Conservation (phyloP, 495 filamentous ascomycete species). For the Annulohypoxylon moriforme region DNA sequence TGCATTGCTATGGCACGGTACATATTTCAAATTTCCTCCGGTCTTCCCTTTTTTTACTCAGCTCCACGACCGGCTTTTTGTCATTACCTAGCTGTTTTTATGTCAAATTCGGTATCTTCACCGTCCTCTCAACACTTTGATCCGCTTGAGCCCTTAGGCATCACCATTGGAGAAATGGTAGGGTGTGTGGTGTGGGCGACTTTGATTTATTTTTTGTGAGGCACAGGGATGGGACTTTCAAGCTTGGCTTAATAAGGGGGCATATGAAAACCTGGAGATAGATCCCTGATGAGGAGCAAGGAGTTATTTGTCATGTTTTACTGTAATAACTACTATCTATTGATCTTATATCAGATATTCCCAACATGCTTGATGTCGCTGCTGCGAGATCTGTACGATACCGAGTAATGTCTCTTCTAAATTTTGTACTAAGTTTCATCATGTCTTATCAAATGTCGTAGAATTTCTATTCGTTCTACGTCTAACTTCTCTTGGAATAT, state of each 20-base stretch:
- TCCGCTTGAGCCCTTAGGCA: not conserved
- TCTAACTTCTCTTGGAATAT: not conserved
- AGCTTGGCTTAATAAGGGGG: conserved; percentile 20
- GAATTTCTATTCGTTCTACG: not conserved
- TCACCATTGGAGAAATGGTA: conserved; percentile 13
- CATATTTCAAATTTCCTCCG: conserved; percentile 35
- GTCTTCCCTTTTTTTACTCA: conserved; percentile 33
- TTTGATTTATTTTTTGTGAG: conserved; percentile 6
- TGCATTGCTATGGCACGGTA: conserved; percentile 34
- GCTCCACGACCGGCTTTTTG: conserved; percentile 17
- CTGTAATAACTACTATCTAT: conserved; percentile 9
- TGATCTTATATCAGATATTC: not conserved
- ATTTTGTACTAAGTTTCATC: not conserved
- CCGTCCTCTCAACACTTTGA: not conserved
- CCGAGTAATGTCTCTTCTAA: not conserved
- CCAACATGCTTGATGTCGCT: not conserved
- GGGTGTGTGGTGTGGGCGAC: conserved; percentile 14
- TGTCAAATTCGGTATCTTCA: conserved; percentile 19
- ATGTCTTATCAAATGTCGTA: not conserved
- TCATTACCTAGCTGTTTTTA: conserved; percentile 19
- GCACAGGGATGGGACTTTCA: not conserved
- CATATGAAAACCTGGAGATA: conserved; percentile 11
- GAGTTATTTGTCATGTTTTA: conserved; percentile 24
- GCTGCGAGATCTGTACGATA: not conserved
- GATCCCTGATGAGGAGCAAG: conserved; percentile 12